Percentiles rank a stretch among this genome's conserved stretches.
phyloP scores from a whole-genome alignment of 176 grass and related monocot species.

The Rhipidocladum racemiflorum region DNA sequence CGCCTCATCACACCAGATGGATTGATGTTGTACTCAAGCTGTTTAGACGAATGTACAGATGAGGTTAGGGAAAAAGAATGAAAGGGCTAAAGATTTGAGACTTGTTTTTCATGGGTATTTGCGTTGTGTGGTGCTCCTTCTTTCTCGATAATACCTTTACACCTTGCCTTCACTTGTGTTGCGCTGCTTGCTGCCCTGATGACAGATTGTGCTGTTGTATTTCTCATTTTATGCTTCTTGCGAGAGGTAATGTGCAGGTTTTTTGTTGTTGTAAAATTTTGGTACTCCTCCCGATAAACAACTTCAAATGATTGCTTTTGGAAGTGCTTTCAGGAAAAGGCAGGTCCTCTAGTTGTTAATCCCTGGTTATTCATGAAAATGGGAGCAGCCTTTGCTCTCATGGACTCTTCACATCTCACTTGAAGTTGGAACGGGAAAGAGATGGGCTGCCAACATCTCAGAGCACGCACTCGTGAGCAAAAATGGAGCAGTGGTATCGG shows the following conservation, averaged over 20 bases:
- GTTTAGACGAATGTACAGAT: slow-evolving; percentile 40
- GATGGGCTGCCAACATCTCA: background rate
- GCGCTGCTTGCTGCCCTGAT: background rate
- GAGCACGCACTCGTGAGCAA: too few species aligned
- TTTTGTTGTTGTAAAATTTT: too few species aligned
- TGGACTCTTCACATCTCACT: background rate
- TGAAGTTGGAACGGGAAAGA: background rate
- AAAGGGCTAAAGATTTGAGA: background rate
- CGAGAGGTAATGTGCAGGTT: background rate
- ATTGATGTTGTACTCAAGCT: slow-evolving; percentile 13
- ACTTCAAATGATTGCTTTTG: background rate
- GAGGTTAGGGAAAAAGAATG: slow-evolving; percentile 14
- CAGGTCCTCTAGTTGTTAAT: background rate
- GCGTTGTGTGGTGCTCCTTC: background rate
- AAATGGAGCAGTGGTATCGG: too few species aligned
- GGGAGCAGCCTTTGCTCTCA: too few species aligned
- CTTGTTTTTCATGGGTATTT: background rate
- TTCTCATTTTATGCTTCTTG: background rate
- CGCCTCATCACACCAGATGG: background rate
- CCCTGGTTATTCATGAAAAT: background rate
- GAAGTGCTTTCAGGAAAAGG: background rate
- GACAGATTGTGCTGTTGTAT: background rate
- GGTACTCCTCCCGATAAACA: background rate
- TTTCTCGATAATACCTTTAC: background rate
- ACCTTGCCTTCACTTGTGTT: background rate